These are phyloP conservation scores for Diplodia corticola DNA, from an alignment of 2,329 filamentous ascomycete species.

Conservation along the genomic window DNA sequence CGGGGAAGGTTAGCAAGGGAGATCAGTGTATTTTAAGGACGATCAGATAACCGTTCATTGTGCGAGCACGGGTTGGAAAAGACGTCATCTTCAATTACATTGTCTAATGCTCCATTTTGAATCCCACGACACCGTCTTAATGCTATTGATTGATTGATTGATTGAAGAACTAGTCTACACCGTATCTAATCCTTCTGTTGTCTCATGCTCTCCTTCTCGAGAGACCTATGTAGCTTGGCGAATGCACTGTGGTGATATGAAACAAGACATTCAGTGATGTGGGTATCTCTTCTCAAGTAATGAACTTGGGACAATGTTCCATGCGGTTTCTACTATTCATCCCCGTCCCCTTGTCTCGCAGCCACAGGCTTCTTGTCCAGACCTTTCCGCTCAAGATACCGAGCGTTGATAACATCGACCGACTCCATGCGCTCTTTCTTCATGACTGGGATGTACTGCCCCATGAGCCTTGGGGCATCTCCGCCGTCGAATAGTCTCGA, in stretches of 20 bases:
- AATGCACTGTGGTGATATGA: too few species aligned
- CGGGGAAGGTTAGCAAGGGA: background rate
- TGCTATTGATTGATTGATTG: too few species aligned
- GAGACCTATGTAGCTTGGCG: background rate
- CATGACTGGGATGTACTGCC: slow-evolving; percentile 60
- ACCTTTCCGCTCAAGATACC: slow-evolving; percentile 56
- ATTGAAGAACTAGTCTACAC: too few species aligned
- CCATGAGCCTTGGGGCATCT: slow-evolving; percentile 54
- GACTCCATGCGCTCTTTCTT: slow-evolving; percentile 57
- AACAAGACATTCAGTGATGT: background rate
- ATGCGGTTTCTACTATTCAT: slow-evolving; percentile 3
- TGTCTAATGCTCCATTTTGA: too few species aligned
- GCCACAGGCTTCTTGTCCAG: slow-evolving; percentile 27
- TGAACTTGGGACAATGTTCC: background rate
- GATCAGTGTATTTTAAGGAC: background rate
- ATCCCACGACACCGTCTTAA: too few species aligned
- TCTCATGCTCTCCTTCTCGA: background rate
- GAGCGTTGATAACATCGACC: slow-evolving; percentile 63
- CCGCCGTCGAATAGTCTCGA: slow-evolving; percentile 61
- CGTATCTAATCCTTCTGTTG: background rate
- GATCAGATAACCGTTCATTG: background rate
- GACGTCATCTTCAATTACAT: background rate
- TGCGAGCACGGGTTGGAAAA: background rate
- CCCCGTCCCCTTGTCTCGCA: background rate
- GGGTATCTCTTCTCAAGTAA: background rate